phyloP scores from a whole-genome alignment of 257 asterid genomes.

The Nicotiana paniculata region DNA sequence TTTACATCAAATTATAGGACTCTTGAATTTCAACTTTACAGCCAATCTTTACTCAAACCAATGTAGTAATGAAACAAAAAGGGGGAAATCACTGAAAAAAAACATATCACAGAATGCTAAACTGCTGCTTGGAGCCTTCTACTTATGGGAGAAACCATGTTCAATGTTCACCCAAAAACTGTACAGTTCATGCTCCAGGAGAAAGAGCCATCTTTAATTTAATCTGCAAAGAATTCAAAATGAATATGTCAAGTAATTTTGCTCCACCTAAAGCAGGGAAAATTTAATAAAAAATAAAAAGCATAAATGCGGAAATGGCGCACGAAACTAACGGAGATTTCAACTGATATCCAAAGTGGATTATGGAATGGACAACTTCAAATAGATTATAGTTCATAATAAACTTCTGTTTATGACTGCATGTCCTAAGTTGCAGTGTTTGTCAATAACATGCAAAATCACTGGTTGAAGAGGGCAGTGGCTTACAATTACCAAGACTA shows the following conservation, averaged over 20 bases:
- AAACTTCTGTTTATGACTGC: neutral
- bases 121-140: neutral
- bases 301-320: neutral
- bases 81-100: neutral
- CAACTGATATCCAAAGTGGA: neutral
- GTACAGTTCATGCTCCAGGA: neutral
- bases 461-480: neutral
- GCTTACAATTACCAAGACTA: neutral
- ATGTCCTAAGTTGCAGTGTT: neutral
- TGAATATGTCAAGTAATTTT: neutral
- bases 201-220: neutral
- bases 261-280: neutral
- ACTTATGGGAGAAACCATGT: neutral
- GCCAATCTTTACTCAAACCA: conserved; percentile 3
- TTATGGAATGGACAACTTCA: neutral
- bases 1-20: conserved; percentile 1
- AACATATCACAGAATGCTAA: neutral
- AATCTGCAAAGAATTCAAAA: neutral
- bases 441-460: neutral
- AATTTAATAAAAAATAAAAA: neutral
- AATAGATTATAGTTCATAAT: neutral
- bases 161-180: neutral
- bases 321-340: neutral
- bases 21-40: conserved; percentile 9
- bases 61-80: neutral